Conservation (phyloP, 106 monocot species). For the Hemerocallis citrina region DNA sequence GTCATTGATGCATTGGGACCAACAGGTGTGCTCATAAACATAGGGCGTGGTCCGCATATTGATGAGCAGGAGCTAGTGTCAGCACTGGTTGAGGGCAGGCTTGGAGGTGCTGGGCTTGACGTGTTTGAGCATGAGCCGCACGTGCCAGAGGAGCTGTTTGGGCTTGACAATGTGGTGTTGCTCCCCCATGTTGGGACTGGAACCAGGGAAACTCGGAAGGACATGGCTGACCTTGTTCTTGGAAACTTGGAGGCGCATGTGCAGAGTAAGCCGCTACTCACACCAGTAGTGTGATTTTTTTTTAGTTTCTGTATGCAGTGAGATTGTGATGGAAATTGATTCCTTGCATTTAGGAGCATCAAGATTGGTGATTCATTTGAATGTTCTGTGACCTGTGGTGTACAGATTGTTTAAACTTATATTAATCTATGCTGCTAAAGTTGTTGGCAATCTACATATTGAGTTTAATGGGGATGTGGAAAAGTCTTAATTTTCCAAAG, state of each 20-base stretch:
- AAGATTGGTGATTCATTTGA: too few relatives aligned
- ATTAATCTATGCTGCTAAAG: too few relatives aligned
- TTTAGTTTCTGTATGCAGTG: too few relatives aligned
- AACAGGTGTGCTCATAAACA: conserved; percentile 54
- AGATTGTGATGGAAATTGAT: too few relatives aligned
- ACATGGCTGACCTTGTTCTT: conserved; percentile 64
- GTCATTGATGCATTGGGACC: conserved; percentile 51
- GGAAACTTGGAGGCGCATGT: conserved; percentile 61
- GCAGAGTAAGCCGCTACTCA: conserved; percentile 46
- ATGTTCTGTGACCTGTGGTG: too few relatives aligned
- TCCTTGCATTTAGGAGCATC: too few relatives aligned
- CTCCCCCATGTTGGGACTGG: conserved; percentile 62
- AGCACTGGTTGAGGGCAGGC: conserved; percentile 46
- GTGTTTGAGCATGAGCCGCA: conserved; percentile 63
- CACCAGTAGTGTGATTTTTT: conserved; percentile 36
- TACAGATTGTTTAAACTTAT: too few relatives aligned
- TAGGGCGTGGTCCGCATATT: conserved; percentile 47
- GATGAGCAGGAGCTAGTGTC: conserved; percentile 58
- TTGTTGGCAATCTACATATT: too few relatives aligned
- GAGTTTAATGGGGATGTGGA: too few relatives aligned
- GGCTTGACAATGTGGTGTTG: conserved; percentile 57
- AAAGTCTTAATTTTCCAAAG: too few relatives aligned
- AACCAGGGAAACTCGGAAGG: conserved; percentile 43
- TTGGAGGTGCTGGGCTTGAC: conserved; percentile 68
- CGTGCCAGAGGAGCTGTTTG: conserved; percentile 41